Evolutionary conservation across 805 yeast species (phyloP).

Genomic region (Candida schatavii): DNA sequence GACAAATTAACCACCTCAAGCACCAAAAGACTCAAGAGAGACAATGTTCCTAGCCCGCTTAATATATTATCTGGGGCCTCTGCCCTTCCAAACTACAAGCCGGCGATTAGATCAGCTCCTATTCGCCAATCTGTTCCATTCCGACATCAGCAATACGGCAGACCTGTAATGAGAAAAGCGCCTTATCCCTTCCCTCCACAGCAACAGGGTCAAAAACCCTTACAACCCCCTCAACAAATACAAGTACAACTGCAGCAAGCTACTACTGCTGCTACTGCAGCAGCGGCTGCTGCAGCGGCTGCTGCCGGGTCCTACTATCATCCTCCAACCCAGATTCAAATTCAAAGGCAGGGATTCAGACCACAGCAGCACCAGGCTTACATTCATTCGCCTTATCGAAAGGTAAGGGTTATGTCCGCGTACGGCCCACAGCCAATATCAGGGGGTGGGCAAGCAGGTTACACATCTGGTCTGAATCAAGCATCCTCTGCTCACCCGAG

Average conservation of each 20-base stretch:
- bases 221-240: constrained; percentile 1
- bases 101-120: constrained; percentile 35
- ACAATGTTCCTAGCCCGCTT: constrained; percentile 32
- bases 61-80: constrained; percentile 11
- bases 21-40: constrained; percentile 29
- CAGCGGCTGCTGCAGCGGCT: constrained; percentile 4
- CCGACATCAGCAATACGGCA: background rate
- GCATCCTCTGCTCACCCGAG: constrained; percentile 1
- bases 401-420: constrained; percentile 8
- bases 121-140: constrained; percentile 13
- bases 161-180: background rate
- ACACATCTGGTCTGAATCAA: background rate
- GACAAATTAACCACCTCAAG: constrained; percentile 14
- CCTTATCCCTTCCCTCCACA: background rate
- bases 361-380: constrained; percentile 4
- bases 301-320: constrained; percentile 3
- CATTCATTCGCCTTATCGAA: constrained; percentile 8
- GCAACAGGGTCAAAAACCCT: constrained; percentile 3
- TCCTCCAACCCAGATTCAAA: background rate
- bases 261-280: background rate
- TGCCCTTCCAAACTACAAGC: constrained; percentile 9
- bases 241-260: constrained; percentile 1
- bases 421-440: too few species aligned
- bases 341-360: constrained; percentile 1
- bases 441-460: background rate